These are phyloP conservation scores for sweet orange (Citrus sinensis) DNA, from an alignment of 345 rosid species.

Conservation along the genomic window DVS_A1.0 CM039161.1:2140501-2141000, in stretches of 20 bases:
- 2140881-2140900: slow-evolving; percentile 3
- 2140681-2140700: slow-evolving; percentile 51
- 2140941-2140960: background rate
- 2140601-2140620: too few species aligned
- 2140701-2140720: slow-evolving; percentile 40
- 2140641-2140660: background rate
- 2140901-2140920: background rate
- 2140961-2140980: slow-evolving; percentile 18
- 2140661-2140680: slow-evolving; percentile 46
- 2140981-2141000: slow-evolving; percentile 14
- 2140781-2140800: background rate
- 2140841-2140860: background rate
- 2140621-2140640: too few species aligned
- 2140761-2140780: background rate
- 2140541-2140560: background rate
- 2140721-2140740: slow-evolving; percentile 44
- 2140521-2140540: background rate
- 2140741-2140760: background rate
- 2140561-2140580: background rate
- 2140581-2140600: background rate
- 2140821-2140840: too few species aligned
- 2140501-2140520: too few species aligned
- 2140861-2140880: background rate
- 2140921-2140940: too few species aligned
- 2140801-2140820: background rate